Evolutionary conservation across 139 green algal genomes (phyloP).

Genomic region (Mychonastes homosphaera): DNA sequence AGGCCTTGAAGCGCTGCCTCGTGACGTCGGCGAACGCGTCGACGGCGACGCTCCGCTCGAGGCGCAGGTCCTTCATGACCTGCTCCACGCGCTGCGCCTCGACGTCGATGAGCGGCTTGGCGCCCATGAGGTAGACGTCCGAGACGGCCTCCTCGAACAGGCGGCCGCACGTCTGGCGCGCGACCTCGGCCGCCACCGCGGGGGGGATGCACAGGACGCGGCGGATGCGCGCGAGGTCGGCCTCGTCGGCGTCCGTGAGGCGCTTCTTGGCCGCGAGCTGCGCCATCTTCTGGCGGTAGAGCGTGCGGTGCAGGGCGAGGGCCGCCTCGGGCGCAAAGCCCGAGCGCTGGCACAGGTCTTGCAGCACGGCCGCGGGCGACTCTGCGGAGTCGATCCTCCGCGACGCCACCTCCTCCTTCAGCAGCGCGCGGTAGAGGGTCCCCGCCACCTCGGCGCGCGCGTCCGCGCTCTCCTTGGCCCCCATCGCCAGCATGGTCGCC

Average conservation of each 20-base stretch:
- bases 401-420: constrained; percentile 61
- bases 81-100: constrained; percentile 40
- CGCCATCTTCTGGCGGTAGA: constrained; percentile 73
- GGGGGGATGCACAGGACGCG: constrained; percentile 77
- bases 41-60: constrained; percentile 47
- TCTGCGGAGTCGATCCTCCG: constrained; percentile 36
- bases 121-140: constrained; percentile 45
- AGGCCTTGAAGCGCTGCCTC: constrained; percentile 32
- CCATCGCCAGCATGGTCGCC: constrained; percentile 53
- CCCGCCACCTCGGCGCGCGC: constrained; percentile 42
- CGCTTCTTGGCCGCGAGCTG: constrained; percentile 28
- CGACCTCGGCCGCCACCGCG: constrained; percentile 28
- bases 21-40: constrained; percentile 31
- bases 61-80: constrained; percentile 52
- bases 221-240: constrained; percentile 56
- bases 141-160: constrained; percentile 31
- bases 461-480: constrained; percentile 54
- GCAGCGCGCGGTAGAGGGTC: constrained; percentile 57
- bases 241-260: constrained; percentile 61
- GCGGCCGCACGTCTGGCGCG: constrained; percentile 16
- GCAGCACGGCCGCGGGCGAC: constrained; percentile 55
- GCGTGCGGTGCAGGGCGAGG: constrained; percentile 57
- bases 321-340: constrained; percentile 66
- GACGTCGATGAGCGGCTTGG: constrained; percentile 27
- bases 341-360: constrained; percentile 65